Percentiles rank a stretch among this genome's conserved stretches.
Evolutionary conservation across 768 basidiomycete species (phyloP).

Genomic region (Erythrobasidium yunnanense): DNA sequence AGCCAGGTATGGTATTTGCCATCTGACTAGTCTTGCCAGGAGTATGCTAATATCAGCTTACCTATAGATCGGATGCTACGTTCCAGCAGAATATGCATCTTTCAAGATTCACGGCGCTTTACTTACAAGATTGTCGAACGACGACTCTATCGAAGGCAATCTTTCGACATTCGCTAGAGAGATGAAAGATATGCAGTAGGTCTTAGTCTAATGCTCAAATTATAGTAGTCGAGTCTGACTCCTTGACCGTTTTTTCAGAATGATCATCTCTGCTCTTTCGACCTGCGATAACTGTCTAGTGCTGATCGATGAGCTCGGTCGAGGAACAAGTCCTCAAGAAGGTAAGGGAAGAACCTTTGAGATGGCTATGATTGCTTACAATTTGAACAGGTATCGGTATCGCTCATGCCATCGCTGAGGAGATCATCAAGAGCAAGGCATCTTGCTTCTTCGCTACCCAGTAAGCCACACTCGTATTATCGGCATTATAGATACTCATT

Average conservation of each 20-base stretch:
- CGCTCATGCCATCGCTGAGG: constrained; percentile 44
- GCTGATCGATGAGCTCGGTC: constrained; percentile 82
- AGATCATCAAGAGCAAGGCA: constrained; percentile 55
- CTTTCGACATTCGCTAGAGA: constrained; percentile 91
- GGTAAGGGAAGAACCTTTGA: constrained; percentile 42
- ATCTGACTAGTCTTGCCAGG: not conserved
- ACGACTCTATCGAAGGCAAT: constrained; percentile 79
- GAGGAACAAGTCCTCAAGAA: constrained; percentile 69
- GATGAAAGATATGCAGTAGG: constrained; percentile 70
- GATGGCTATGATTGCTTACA: not conserved
- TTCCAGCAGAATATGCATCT: constrained; percentile 86
- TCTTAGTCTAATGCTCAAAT: not conserved
- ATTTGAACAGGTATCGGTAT: constrained; percentile 39
- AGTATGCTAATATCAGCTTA: not conserved
- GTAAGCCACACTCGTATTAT: constrained; percentile 17
- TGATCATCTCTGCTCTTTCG: constrained; percentile 50
- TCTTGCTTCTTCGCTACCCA: constrained; percentile 88
- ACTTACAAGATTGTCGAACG: constrained; percentile 79
- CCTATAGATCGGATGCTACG: constrained; percentile 40
- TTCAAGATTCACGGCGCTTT: constrained; percentile 76
- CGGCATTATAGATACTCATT: not conserved
- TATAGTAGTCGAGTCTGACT: not conserved
- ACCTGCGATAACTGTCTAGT: constrained; percentile 57
- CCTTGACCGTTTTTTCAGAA: not conserved
- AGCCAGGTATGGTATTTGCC: constrained; percentile 59